Evolutionary conservation across 495 filamentous ascomycete genomes (phyloP), one percentile per base, ranked within the genome.

Genomic region (Hypoxylon perforatum): DNA sequence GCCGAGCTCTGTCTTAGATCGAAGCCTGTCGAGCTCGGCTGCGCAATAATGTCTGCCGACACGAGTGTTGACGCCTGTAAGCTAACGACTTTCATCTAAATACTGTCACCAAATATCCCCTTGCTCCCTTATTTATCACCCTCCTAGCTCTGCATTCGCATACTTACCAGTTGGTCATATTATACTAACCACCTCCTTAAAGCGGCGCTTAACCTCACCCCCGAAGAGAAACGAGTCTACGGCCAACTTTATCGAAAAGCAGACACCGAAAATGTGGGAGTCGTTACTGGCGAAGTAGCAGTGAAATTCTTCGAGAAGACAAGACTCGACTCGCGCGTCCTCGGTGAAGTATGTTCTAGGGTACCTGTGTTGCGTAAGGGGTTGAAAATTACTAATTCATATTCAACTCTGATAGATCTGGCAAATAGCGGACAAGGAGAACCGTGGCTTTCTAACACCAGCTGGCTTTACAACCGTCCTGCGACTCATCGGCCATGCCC

Each of bases 301-400:
- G 96, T 98, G 69, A 93, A 94, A 69, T 98, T 99, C 82, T 99
- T 99, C 71, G 94, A 98, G 78, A 96, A 94, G 86, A 97, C 95
- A 23, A 87, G 91, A 64, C 82, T 99, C 28, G 85, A 92, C 50
- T 90, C 92, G 44, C 86, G 91, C 56, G 85, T 94, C 22, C 84
- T 99, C 66, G 95, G 95, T 73, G 91, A 97, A 88, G 93, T 96
- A 81, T 65, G 78, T 79, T 45, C 15, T 14, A 41, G 1, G 17
- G 3, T 17, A 44, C 30, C 7, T 33, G 7, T 10, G 2, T 44
- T 15, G n/a, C n/a, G n/a, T 42, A 12, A 44, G 7, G n/a, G 17
- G 45, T 12, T 22, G 38, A 4, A 30, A 38, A 10, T 52, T 68
- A 44, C 69, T 72, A 42, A 71, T 58, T 61, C 44, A 11, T 62